Conservation (phyloP, 805 yeast species). For the Lipomyces kockii region DNA sequence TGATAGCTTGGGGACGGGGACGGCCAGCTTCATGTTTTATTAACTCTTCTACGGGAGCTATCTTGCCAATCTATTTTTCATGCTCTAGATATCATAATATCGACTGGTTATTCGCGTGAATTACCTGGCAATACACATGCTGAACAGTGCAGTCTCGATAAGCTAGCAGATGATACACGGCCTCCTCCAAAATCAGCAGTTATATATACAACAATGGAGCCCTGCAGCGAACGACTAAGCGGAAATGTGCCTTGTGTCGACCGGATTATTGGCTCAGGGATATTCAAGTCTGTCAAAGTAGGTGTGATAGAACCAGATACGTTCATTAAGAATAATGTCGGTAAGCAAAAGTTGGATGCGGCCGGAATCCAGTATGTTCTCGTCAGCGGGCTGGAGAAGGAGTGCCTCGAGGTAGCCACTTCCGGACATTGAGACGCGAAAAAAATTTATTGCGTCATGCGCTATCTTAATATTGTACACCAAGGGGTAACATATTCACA, state of each 20-base stretch:
- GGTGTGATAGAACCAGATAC: slow-evolving; percentile 91
- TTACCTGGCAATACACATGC: slow-evolving; percentile 96
- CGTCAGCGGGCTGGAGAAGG: slow-evolving; percentile 81
- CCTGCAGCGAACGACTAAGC: slow-evolving; percentile 85
- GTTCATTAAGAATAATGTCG: slow-evolving; percentile 78
- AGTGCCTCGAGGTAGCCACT: slow-evolving; percentile 65
- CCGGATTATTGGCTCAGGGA: slow-evolving; percentile 61
- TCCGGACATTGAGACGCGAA: slow-evolving; percentile 19
- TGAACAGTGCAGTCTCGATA: slow-evolving; percentile 89
- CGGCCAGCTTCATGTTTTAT: background rate
- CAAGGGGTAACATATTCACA: background rate
- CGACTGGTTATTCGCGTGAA: slow-evolving; percentile 89
- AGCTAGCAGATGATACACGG: slow-evolving; percentile 49
- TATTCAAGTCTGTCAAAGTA: slow-evolving; percentile 77
- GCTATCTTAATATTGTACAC: slow-evolving; percentile 3
- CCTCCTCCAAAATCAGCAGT: slow-evolving; percentile 70
- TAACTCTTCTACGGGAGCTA: background rate
- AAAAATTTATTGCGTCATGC: background rate
- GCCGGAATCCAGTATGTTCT: slow-evolving; percentile 73
- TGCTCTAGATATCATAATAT: slow-evolving; percentile 65
- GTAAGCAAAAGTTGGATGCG: slow-evolving; percentile 57
- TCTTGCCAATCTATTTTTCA: background rate
- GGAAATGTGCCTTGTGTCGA: slow-evolving; percentile 90
- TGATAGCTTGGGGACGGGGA: background rate
- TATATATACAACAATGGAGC: slow-evolving; percentile 96